Conservation (phyloP, 352 stramenopile genomes). For the Globisporangium parvum region DNA sequence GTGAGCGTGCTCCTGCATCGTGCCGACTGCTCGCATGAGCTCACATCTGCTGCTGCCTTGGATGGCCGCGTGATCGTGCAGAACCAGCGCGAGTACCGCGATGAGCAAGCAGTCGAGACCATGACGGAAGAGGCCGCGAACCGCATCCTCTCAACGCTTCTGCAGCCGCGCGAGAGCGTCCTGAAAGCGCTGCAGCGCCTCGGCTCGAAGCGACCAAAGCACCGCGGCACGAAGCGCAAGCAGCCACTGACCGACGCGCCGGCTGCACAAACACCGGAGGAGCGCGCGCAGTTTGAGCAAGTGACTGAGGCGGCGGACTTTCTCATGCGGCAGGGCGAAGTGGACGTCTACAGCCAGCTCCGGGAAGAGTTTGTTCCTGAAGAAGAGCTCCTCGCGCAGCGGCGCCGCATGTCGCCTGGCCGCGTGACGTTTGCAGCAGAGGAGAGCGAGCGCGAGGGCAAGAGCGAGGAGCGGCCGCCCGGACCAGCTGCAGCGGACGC, state of each 20-base stretch:
- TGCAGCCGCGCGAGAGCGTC: conserved; percentile 69
- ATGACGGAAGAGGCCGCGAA: conserved; percentile 58
- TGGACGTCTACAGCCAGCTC: conserved; percentile 77
- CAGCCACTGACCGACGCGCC: conserved; percentile 22
- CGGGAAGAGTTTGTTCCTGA: conserved; percentile 77
- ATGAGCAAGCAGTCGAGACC: conserved; percentile 47
- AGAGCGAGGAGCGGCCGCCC: conserved; percentile 33
- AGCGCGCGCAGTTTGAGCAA: conserved; percentile 77
- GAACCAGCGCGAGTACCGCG: conserved; percentile 47
- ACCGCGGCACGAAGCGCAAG: conserved; percentile 49
- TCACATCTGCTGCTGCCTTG: background rate
- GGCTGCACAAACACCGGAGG: conserved; percentile 39
- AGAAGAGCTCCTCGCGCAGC: conserved; percentile 43
- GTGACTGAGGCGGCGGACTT: conserved; percentile 78
- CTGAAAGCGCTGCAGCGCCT: conserved; percentile 70
- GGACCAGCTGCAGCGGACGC: background rate
- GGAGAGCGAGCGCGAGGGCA: conserved; percentile 23
- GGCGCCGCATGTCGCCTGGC: conserved; percentile 8
- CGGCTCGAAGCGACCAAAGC: conserved; percentile 50
- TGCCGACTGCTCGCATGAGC: background rate
- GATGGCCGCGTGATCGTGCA: conserved; percentile 1
- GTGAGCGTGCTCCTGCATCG: background rate
- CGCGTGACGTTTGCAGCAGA: conserved; percentile 23
- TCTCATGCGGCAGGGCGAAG: conserved; percentile 66
- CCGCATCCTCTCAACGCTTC: conserved; percentile 39